These are phyloP conservation scores for Lineolata rhizophorae DNA, from an alignment of 495 filamentous ascomycete genomes.

Conservation along the genomic window DNA sequence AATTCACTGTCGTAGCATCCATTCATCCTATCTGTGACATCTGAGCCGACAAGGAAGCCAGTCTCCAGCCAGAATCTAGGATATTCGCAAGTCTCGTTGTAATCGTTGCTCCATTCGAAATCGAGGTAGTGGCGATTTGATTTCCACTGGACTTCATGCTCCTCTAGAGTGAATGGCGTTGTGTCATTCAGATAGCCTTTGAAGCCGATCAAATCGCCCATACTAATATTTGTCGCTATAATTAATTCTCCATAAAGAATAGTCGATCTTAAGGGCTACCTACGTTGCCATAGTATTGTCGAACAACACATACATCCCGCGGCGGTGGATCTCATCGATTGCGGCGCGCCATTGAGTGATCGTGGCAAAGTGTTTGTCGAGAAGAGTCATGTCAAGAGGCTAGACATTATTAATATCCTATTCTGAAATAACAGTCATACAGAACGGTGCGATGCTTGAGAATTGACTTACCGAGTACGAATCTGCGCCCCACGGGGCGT, in stretches of 20 bases:
- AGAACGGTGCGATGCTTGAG: no score
- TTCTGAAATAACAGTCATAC: no score
- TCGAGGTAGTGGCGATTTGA: slow-evolving; percentile 34
- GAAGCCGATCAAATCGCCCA: slow-evolving; percentile 51
- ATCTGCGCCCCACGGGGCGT: slow-evolving; percentile 48
- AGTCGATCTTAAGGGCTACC: neutral
- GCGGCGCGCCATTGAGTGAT: slow-evolving; percentile 40
- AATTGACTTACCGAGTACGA: no score
- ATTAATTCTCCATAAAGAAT: neutral
- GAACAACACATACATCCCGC: slow-evolving; percentile 46
- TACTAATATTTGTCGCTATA: slow-evolving; percentile 22
- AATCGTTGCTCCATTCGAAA: slow-evolving; percentile 35
- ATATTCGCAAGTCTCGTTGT: slow-evolving; percentile 36
- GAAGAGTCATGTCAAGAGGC: slow-evolving; percentile 44
- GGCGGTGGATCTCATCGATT: slow-evolving; percentile 39
- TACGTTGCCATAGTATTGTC: slow-evolving; percentile 38
- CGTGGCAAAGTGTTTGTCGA: slow-evolving; percentile 47
- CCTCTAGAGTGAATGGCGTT: slow-evolving; percentile 33
- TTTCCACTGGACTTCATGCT: slow-evolving; percentile 40
- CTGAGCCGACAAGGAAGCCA: slow-evolving; percentile 28
- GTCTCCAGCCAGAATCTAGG: slow-evolving; percentile 47
- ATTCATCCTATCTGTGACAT: slow-evolving; percentile 22
- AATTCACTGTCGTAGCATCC: slow-evolving; percentile 53
- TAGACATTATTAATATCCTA: no score
- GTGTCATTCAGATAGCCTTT: slow-evolving; percentile 40